Conservation (phyloP, 2,329 filamentous ascomycete species). For the Pochonia chlamydosporia region DNA sequence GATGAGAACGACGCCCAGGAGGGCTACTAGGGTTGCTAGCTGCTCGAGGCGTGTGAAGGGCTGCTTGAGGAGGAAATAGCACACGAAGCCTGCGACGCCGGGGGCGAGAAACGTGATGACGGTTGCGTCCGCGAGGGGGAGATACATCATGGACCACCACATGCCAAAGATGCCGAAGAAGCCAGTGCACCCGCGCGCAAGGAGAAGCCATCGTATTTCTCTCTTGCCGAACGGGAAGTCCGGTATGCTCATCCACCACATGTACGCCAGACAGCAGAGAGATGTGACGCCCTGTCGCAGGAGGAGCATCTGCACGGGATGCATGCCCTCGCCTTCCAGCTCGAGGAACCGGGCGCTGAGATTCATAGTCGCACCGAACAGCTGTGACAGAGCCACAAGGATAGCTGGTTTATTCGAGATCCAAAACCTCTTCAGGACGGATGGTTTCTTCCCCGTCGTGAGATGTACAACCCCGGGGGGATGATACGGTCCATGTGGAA, state of each 20-base stretch:
- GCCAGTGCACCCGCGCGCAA: conserved; percentile 64
- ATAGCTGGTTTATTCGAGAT: conserved; percentile 63
- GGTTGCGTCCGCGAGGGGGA: conserved; percentile 80
- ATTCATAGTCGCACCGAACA: conserved; percentile 85
- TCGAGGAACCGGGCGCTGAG: conserved; percentile 72
- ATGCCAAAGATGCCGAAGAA: conserved; percentile 74
- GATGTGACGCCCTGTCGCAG: conserved; percentile 71
- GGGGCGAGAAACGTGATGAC: conserved; percentile 86
- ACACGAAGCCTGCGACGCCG: conserved; percentile 72
- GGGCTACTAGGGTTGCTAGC: conserved; percentile 66
- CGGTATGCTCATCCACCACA: conserved; percentile 64
- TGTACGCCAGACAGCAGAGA: conserved; percentile 61
- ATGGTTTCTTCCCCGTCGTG: not conserved
- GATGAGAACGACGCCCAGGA: conserved; percentile 78
- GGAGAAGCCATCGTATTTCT: conserved; percentile 61
- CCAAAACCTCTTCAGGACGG: conserved; percentile 43
- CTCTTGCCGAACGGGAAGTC: conserved; percentile 64
- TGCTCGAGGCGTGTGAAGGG: conserved; percentile 75
- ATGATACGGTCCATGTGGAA: conserved; percentile 10
- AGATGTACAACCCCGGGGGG: not conserved
- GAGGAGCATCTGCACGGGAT: conserved; percentile 82
- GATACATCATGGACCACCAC: conserved; percentile 63
- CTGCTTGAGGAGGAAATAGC: conserved; percentile 67
- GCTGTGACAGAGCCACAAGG: conserved; percentile 67
- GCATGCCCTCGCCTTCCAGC: conserved; percentile 63